These are phyloP conservation scores for Wallacemonas rigidus DNA, from an alignment of 208 protist genomes.

Conservation along the genomic window DNA sequence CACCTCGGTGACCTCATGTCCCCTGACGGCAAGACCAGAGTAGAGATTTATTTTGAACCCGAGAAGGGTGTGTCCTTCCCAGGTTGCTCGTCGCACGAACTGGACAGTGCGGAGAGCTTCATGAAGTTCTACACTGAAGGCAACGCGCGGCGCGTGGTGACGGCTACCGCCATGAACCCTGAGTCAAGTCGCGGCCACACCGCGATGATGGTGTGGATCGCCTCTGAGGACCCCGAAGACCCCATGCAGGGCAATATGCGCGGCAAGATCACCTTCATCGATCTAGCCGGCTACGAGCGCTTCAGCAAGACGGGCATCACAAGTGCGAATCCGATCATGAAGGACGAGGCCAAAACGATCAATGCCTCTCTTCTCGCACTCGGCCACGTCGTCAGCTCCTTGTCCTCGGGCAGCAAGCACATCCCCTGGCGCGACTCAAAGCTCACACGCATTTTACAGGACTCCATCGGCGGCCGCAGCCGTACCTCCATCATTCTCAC, in stretches of 20 bases:
- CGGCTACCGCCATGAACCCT: conserved; percentile 90
- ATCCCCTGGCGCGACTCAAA: conserved; percentile 94
- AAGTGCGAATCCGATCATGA: conserved; percentile 70
- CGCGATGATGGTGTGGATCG: conserved; percentile 76
- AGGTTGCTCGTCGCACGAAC: conserved; percentile 63
- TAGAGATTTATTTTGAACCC: conserved; percentile 79
- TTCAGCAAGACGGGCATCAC: conserved; percentile 91
- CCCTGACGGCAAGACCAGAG: conserved; percentile 59
- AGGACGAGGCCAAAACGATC: conserved; percentile 92
- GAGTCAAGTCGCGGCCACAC: conserved; percentile 90
- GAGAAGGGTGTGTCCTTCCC: conserved; percentile 72
- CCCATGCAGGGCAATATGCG: conserved; percentile 44
- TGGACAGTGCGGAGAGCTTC: conserved; percentile 66
- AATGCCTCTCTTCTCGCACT: conserved; percentile 88
- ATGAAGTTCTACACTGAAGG: conserved; percentile 85
- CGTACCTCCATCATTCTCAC: conserved; percentile 90
- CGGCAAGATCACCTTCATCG: conserved; percentile 91
- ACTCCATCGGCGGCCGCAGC: conserved; percentile 91
- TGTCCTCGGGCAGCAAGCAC: conserved; percentile 69
- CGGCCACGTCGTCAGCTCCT: conserved; percentile 81
- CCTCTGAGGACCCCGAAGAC: conserved; percentile 59
- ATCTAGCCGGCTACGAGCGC: conserved; percentile 89
- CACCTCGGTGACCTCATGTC: conserved; percentile 83
- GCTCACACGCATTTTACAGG: conserved; percentile 91
- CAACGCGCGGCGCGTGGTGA: conserved; percentile 82